Evolutionary conservation across 768 basidiomycete genomes (phyloP).

Genomic region (Sarcodon aspratus): DNA sequence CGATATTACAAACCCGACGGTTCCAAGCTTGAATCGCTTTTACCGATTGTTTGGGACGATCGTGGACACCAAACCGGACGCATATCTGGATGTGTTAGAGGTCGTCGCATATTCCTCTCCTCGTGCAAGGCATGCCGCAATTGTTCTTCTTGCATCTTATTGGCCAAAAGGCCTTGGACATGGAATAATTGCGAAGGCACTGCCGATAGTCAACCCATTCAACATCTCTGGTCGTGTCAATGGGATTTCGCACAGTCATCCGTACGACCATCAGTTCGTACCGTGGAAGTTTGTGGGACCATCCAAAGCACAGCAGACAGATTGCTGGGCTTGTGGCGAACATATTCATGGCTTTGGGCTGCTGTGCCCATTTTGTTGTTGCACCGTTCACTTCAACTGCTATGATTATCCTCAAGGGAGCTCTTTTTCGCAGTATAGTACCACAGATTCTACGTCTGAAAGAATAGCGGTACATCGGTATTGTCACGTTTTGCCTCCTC

Average conservation of each 20-base stretch:
- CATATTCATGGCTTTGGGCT: constrained; percentile 58
- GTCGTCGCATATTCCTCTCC: constrained; percentile 57
- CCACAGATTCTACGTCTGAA: constrained; percentile 32
- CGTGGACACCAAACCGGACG: constrained; percentile 48
- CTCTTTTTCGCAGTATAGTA: constrained; percentile 40
- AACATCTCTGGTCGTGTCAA: constrained; percentile 15
- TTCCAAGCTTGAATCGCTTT: constrained; percentile 35
- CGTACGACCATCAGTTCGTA: constrained; percentile 51
- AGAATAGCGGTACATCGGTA: constrained; percentile 55
- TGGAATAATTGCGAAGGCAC: constrained; percentile 41
- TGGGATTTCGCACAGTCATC: constrained; percentile 16
- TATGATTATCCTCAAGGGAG: constrained; percentile 63
- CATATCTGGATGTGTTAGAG: constrained; percentile 61
- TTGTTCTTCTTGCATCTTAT: constrained; percentile 42
- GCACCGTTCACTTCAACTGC: constrained; percentile 67
- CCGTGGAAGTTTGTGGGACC: constrained; percentile 46
- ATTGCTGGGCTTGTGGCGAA: constrained; percentile 28
- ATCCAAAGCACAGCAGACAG: not conserved
- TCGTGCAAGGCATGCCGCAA: constrained; percentile 40
- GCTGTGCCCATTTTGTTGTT: constrained; percentile 60
- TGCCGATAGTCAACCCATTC: constrained; percentile 22
- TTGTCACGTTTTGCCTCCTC: constrained; percentile 31
- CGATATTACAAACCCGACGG: constrained; percentile 22
- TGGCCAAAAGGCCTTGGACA: constrained; percentile 70
- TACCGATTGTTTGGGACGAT: constrained; percentile 44